A percentile compares a stretch with the other conserved stretches of the same genome.
Evolutionary conservation across 768 basidiomycete species (phyloP).

Genomic region (Clitopilus passeckerianus): DNA sequence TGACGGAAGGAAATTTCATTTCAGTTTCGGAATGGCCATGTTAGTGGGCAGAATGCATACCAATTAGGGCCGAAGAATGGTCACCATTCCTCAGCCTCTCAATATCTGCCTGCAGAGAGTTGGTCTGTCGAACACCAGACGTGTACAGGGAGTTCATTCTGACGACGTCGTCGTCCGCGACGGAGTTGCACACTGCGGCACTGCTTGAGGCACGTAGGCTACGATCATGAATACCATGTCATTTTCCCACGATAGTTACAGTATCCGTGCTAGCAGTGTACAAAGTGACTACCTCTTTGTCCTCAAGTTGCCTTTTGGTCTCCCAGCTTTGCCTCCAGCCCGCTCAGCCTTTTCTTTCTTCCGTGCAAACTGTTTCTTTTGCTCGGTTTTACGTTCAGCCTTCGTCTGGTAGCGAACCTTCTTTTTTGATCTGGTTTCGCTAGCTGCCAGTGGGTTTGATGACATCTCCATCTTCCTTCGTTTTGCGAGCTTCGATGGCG

Average conservation of each 20-base stretch:
- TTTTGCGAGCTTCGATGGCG: neutral
- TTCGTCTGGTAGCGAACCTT: slow-evolving; percentile 70
- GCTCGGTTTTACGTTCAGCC: slow-evolving; percentile 56
- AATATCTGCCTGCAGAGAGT: slow-evolving; percentile 82
- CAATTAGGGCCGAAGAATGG: slow-evolving; percentile 73
- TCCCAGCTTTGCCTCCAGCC: slow-evolving; percentile 59
- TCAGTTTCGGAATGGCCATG: slow-evolving; percentile 4
- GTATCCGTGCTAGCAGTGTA: slow-evolving; percentile 1
- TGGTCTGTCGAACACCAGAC: slow-evolving; percentile 87
- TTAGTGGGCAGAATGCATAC: slow-evolving; percentile 38
- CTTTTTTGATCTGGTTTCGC: slow-evolving; percentile 24
- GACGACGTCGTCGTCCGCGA: slow-evolving; percentile 6
- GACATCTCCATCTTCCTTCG: neutral
- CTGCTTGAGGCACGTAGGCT: slow-evolving; percentile 9
- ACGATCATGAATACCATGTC: neutral
- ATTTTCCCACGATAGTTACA: neutral
- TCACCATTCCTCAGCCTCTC: slow-evolving; percentile 81
- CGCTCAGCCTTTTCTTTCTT: slow-evolving; percentile 68
- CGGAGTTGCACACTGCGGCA: slow-evolving; percentile 3
- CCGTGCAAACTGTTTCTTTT: slow-evolving; percentile 57
- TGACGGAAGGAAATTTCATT: slow-evolving; percentile 32
- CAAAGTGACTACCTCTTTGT: slow-evolving; percentile 12
- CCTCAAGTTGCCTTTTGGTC: slow-evolving; percentile 24
- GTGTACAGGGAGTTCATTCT: slow-evolving; percentile 95
- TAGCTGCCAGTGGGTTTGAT: slow-evolving; percentile 11